Evolutionary conservation across 768 basidiomycete species (phyloP).

Genomic region (Tubosaeta brunneosetosa): DNA sequence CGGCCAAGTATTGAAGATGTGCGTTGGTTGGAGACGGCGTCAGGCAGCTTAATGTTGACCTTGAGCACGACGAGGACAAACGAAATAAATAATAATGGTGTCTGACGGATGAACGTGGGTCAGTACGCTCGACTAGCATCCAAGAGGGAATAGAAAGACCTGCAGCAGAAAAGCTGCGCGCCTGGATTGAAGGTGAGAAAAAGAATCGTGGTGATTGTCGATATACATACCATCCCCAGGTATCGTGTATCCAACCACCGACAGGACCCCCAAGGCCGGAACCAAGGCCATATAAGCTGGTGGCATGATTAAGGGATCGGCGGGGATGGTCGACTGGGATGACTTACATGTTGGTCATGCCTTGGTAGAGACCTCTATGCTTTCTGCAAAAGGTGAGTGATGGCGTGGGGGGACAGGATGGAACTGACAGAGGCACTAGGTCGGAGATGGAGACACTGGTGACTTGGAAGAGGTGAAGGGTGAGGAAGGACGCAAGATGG

Average conservation of each 20-base stretch:
- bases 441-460: slow-evolving; percentile 83
- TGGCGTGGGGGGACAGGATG: not conserved
- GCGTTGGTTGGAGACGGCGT: slow-evolving; percentile 55
- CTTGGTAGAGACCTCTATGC: slow-evolving; percentile 87
- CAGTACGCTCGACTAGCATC: not conserved
- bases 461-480: slow-evolving; percentile 43
- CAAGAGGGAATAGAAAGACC: slow-evolving; percentile 38
- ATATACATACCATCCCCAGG: slow-evolving; percentile 69
- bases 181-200: slow-evolving; percentile 42
- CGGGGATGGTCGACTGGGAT: not conserved
- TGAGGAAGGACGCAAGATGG: slow-evolving; percentile 5
- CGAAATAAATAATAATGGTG: slow-evolving; percentile 73
- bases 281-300: slow-evolving; percentile 79
- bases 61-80: slow-evolving; percentile 67
- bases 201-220: not conserved
- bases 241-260: slow-evolving; percentile 83
- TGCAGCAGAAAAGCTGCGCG: slow-evolving; percentile 82
- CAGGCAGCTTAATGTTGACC: slow-evolving; percentile 74
- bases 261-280: slow-evolving; percentile 75
- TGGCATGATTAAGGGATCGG: slow-evolving; percentile 8
- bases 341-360: slow-evolving; percentile 79
- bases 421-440: slow-evolving; percentile 76
- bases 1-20: slow-evolving; percentile 63
- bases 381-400: slow-evolving; percentile 42
- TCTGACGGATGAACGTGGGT: slow-evolving; percentile 37